Base-by-base conservation (phyloP, 129 eudicot genomes). In the Artemisia annua region DNA sequence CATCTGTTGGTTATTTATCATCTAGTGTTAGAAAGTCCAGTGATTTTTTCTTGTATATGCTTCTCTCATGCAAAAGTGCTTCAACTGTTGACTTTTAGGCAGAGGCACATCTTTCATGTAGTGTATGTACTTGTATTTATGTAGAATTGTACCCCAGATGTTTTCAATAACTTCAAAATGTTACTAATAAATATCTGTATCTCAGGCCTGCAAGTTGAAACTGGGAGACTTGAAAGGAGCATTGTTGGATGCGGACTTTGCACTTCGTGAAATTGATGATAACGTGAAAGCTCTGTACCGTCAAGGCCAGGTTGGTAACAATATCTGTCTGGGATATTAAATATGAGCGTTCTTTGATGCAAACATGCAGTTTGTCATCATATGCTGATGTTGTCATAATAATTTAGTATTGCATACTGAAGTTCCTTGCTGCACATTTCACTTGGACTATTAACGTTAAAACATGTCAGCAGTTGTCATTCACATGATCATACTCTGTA, bases 281-380 rank as follows among this genome's bases (percentile, higher is more conserved):
- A 90, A 88, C 75, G 92, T 85, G 52, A 94, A 94, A 84, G 97
- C 97, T 75, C 83, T 80, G 61, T 94, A 52, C 60, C 97, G 98
- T 78, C 90, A 87, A 83, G 98, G 98, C 85, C 98, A 94, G 97
- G 98, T 93, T 74, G 5, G 79, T 83, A 56, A 55, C n/a, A 16
- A 44, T 67, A 44, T 35, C 50, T 76, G 6, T 57, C 26, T 6
- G 4, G 59, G 4, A 44, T 75, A 48, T 57, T 11, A 15, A 63
- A 18, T 11, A 30, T 5, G 70, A 39, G 43, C 46, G n/a, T 52
- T 51, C 19, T 74, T 43, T 54, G 65, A 18, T 56, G 30, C 35
- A 57, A 7, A 43, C 44, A 35, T 35, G 44, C 44, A 35, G 44
- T 57, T 57, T 57, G 20, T 20, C 32, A 10, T 20, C 14, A 12